Percentiles rank a stretch among this genome's conserved stretches.
Evolutionary conservation across 148 eudicot species (phyloP).

Genomic region (Salicornia ramosissima): DNA sequence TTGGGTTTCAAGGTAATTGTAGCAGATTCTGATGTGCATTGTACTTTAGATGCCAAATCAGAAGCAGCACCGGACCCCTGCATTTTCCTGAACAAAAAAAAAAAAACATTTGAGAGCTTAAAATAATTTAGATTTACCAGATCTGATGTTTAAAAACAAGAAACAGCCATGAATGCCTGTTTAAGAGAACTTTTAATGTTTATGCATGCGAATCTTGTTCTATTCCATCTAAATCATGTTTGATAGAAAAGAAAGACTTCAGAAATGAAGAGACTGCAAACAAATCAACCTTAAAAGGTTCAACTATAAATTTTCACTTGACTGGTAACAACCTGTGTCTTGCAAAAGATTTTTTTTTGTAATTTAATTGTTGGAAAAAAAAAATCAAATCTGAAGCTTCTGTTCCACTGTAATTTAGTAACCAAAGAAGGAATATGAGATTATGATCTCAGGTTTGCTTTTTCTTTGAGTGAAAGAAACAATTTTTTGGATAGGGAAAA

Average conservation of each 20-base stretch:
- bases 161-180: slow-evolving; percentile 3
- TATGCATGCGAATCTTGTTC: neutral
- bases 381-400: no score
- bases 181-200: neutral
- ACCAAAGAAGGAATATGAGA: no score
- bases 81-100: slow-evolving; percentile 61
- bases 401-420: no score
- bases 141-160: neutral
- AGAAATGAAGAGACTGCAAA: neutral
- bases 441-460: no score
- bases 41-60: slow-evolving; percentile 75
- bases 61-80: slow-evolving; percentile 86
- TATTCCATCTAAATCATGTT: neutral
- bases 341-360: no score
- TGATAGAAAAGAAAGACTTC: neutral
- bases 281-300: neutral
- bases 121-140: slow-evolving; percentile 5
- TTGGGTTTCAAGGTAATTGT: slow-evolving; percentile 44
- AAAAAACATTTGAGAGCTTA: slow-evolving; percentile 5
- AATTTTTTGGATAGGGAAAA: no score
- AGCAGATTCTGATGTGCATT: slow-evolving; percentile 51
- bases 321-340: no score
- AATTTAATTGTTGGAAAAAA: no score
- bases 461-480: no score
- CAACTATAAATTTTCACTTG: neutral